These are phyloP conservation scores for Boletus bicolor DNA, from an alignment of 768 basidiomycete species.

Conservation along the genomic window DNA sequence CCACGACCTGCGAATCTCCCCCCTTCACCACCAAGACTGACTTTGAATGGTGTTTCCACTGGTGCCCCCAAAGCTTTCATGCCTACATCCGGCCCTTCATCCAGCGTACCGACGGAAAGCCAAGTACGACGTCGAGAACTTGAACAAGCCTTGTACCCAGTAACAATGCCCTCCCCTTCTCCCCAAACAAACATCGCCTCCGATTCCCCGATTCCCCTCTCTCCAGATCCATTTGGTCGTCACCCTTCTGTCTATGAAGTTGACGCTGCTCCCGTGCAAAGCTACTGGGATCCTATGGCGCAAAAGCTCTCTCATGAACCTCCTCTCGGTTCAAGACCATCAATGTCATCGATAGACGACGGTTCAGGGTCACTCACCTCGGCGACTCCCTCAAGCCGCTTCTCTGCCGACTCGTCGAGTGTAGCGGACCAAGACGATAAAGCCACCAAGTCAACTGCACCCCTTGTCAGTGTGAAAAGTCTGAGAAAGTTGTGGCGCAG, in stretches of 20 bases:
- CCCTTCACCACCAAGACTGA: conserved; percentile 58
- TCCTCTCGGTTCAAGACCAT: conserved; percentile 21
- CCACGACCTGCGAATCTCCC: conserved; percentile 26
- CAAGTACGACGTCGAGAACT: conserved; percentile 52
- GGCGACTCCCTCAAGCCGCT: conserved; percentile 53
- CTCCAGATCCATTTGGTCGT: conserved; percentile 79
- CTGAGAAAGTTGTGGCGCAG: conserved; percentile 78
- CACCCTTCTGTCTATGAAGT: conserved; percentile 51
- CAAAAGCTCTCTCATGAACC: conserved; percentile 23
- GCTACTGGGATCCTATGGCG: conserved; percentile 44
- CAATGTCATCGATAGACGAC: conserved; percentile 25
- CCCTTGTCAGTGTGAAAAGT: conserved; percentile 69
- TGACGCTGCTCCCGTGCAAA: conserved; percentile 30
- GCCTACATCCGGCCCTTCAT: conserved; percentile 18
- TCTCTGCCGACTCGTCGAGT: conserved; percentile 70
- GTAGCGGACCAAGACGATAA: conserved; percentile 28
- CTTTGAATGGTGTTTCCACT: conserved; percentile 67
- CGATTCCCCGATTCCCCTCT: conserved; percentile 72
- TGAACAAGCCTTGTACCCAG: conserved; percentile 46
- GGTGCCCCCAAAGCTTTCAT: conserved; percentile 51
- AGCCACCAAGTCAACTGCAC: conserved; percentile 34
- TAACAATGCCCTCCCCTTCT: conserved; percentile 31
- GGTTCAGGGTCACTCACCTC: conserved; percentile 16
- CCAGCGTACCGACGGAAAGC: conserved; percentile 40
- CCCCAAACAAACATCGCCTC: conserved; percentile 22